phyloP scores from a whole-genome alignment of 257 asterid species.

The Solanum chilense region DNA sequence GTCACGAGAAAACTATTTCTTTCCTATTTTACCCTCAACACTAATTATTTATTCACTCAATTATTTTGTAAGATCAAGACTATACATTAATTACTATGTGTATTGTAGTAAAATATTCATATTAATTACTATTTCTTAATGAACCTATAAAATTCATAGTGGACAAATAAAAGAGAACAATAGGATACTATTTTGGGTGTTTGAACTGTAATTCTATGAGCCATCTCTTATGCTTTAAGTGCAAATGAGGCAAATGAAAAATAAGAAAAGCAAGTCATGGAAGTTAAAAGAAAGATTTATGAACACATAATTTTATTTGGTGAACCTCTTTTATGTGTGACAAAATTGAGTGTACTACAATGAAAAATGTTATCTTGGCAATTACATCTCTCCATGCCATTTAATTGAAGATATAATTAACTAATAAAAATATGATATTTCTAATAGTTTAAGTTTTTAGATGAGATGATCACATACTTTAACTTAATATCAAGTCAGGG shows the following conservation, averaged over 20 bases:
- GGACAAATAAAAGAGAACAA: too few relatives aligned
- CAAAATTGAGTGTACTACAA: neutral
- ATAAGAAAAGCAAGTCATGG: too few relatives aligned
- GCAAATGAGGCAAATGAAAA: too few relatives aligned
- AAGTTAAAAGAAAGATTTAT: neutral
- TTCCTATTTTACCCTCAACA: too few relatives aligned
- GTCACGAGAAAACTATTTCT: too few relatives aligned
- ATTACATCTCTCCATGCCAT: neutral
- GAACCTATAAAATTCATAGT: accelerated
- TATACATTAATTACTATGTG: too few relatives aligned
- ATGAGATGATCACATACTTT: neutral
- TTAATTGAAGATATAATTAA: neutral
- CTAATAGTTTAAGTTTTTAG: accelerated
- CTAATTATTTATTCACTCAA: too few relatives aligned
- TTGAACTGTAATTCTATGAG: neutral
- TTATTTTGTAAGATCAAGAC: too few relatives aligned
- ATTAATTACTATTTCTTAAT: too few relatives aligned
- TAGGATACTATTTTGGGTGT: neutral
- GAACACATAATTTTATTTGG: neutral
- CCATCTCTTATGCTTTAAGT: neutral
- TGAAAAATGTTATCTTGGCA: neutral
- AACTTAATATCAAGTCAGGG: accelerated
- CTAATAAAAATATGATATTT: neutral
- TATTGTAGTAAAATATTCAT: too few relatives aligned
- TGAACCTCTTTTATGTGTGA: neutral